Percentiles rank a stretch among this genome's conserved stretches.
phyloP scores from a whole-genome alignment of 192 early-diverging fungal species.

The Dimargaris xerosporica region DNA sequence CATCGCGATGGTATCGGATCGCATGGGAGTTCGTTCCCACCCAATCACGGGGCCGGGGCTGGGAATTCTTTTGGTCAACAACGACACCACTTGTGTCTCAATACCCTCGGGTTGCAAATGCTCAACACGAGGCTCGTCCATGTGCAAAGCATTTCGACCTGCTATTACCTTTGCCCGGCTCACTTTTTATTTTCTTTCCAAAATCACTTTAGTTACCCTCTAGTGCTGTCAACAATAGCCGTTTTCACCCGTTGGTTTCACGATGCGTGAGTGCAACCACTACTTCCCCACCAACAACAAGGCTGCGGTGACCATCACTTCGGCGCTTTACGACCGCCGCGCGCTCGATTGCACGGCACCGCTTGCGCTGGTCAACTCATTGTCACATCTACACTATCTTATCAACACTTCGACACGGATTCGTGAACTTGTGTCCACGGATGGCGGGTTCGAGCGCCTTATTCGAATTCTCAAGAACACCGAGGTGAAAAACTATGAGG shows the following conservation, averaged over 20 bases:
- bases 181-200: too few relatives aligned
- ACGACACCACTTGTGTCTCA: too few relatives aligned
- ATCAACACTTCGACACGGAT: slow-evolving; percentile 68
- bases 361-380: slow-evolving; percentile 72
- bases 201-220: too few relatives aligned
- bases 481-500: slow-evolving; percentile 38
- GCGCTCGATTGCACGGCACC: slow-evolving; percentile 86
- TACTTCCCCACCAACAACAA: slow-evolving; percentile 61
- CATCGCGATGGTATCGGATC: too few relatives aligned
- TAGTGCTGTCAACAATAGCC: too few relatives aligned
- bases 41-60: too few relatives aligned
- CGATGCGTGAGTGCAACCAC: slow-evolving; percentile 73
- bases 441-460: slow-evolving; percentile 80
- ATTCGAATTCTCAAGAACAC: slow-evolving; percentile 64
- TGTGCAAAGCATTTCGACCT: too few relatives aligned
- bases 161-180: too few relatives aligned
- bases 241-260: neutral
- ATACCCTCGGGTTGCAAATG: too few relatives aligned
- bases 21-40: too few relatives aligned
- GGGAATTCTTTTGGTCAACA: too few relatives aligned
- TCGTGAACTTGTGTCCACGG: slow-evolving; percentile 59
- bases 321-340: slow-evolving; percentile 78
- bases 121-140: too few relatives aligned
- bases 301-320: slow-evolving; percentile 62
- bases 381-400: slow-evolving; percentile 77